Evolutionary conservation across 2,329 filamentous ascomycete species (phyloP).

Genomic region (Ceratocystis variospora): DNA sequence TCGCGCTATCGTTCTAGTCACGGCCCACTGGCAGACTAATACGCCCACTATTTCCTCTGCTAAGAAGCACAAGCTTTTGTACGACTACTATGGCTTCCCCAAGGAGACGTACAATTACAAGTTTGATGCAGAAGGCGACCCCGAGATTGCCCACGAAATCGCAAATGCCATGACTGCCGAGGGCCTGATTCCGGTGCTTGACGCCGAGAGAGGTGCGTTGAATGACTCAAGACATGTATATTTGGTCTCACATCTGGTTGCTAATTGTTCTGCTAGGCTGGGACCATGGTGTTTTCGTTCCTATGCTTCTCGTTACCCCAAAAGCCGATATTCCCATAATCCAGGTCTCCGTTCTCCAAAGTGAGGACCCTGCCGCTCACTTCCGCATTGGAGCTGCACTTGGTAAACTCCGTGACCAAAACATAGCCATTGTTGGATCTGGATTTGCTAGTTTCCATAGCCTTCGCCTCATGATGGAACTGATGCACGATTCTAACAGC

Average conservation of each 20-base stretch:
- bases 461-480: conserved; percentile 33
- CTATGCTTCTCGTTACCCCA: conserved; percentile 41
- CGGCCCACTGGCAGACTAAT: conserved; percentile 42
- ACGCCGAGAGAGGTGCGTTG: conserved; percentile 25
- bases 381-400: conserved; percentile 42
- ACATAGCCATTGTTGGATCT: conserved; percentile 46
- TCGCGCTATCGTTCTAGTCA: conserved; percentile 41
- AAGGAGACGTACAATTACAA: conserved; percentile 40
- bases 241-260: background rate
- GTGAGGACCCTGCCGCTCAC: conserved; percentile 37
- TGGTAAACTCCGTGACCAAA: conserved; percentile 34
- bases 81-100: conserved; percentile 49
- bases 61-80: conserved; percentile 35
- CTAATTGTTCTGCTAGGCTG: conserved; percentile 27
- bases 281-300: conserved; percentile 50
- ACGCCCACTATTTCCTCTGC: conserved; percentile 39
- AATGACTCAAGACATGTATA: background rate
- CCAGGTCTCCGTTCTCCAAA: conserved; percentile 42
- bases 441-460: conserved; percentile 48
- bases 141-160: conserved; percentile 38
- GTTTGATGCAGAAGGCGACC: conserved; percentile 43
- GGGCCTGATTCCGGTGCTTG: conserved; percentile 32
- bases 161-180: conserved; percentile 32
- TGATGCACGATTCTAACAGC: conserved; percentile 23
- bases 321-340: conserved; percentile 39